phyloP scores from a whole-genome alignment of 148 eudicot species.

The Salicornia ramosissima region DNA sequence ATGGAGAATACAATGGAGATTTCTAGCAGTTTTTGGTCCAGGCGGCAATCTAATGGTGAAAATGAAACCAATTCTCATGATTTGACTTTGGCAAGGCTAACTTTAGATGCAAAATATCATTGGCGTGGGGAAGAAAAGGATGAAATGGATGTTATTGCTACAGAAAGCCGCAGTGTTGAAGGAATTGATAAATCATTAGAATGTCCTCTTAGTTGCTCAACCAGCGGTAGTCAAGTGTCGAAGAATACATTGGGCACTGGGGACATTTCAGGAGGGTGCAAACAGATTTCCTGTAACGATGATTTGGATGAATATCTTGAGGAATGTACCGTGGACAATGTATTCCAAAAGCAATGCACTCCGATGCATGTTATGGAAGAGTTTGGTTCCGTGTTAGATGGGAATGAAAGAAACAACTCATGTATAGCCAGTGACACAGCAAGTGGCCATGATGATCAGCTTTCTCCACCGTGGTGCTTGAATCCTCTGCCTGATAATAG shows the following conservation, averaged over 20 bases:
- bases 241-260: conserved; percentile 17
- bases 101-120: conserved; percentile 17
- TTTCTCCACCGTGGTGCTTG: conserved; percentile 13
- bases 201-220: conserved; percentile 24
- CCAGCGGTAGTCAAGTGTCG: conserved; percentile 20
- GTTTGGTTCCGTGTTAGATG: conserved; percentile 17
- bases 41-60: conserved; percentile 21
- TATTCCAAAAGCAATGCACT: conserved; percentile 31
- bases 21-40: conserved; percentile 32
- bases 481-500: conserved; percentile 31
- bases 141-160: conserved; percentile 20
- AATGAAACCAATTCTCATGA: conserved; percentile 22
- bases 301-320: conserved; percentile 42
- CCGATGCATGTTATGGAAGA: conserved; percentile 23
- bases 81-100: conserved; percentile 23
- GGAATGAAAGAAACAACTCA: conserved; percentile 18
- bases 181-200: conserved; percentile 29
- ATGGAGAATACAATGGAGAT: conserved; percentile 26
- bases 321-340: conserved; percentile 29
- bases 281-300: conserved; percentile 31
- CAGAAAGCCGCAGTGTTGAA: conserved; percentile 22
- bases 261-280: conserved; percentile 24
- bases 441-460: conserved; percentile 16
- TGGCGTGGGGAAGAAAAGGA: conserved; percentile 27
- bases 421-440: conserved; percentile 12